Conservation (phyloP, 495 filamentous ascomycete genomes). For the Tuber borchii region DNA sequence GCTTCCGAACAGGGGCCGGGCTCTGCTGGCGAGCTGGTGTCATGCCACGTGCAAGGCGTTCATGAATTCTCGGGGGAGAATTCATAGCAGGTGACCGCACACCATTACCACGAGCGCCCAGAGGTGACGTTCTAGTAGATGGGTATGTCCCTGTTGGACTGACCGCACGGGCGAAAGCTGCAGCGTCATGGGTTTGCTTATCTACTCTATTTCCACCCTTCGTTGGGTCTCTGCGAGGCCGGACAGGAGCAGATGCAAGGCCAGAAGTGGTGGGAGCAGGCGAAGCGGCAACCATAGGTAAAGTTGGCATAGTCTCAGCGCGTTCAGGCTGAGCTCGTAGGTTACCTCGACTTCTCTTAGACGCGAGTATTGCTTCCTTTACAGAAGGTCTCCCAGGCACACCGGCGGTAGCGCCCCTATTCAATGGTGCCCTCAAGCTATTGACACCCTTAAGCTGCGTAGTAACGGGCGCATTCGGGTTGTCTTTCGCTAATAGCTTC, state of each 20-base stretch:
- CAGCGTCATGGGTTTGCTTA: constrained; percentile 35
- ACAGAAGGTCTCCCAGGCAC: constrained; percentile 51
- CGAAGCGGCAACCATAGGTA: constrained; percentile 43
- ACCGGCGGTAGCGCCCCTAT: constrained; percentile 50
- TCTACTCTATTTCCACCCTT: constrained; percentile 42
- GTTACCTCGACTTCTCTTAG: constrained; percentile 60
- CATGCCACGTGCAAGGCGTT: constrained; percentile 29
- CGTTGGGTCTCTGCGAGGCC: constrained; percentile 43
- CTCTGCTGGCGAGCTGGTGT: constrained; percentile 39
- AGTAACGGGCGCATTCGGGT: constrained; percentile 61
- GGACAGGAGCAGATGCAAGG: constrained; percentile 43
- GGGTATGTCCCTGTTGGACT: constrained; percentile 24
- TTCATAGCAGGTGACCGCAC: constrained; percentile 32
- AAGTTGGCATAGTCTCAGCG: constrained; percentile 44
- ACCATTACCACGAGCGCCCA: constrained; percentile 21
- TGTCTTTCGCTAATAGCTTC: constrained; percentile 67
- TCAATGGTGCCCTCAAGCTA: constrained; percentile 48
- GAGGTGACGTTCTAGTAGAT: constrained; percentile 27
- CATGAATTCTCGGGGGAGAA: constrained; percentile 33
- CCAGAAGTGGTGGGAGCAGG: constrained; percentile 42
- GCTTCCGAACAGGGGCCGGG: constrained; percentile 28
- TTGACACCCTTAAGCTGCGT: constrained; percentile 50
- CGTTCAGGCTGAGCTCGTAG: constrained; percentile 60
- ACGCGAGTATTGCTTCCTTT: constrained; percentile 75
- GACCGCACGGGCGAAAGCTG: constrained; percentile 23